phyloP scores from a whole-genome alignment of 768 basidiomycete species.

The Leccinum variicolor region DNA sequence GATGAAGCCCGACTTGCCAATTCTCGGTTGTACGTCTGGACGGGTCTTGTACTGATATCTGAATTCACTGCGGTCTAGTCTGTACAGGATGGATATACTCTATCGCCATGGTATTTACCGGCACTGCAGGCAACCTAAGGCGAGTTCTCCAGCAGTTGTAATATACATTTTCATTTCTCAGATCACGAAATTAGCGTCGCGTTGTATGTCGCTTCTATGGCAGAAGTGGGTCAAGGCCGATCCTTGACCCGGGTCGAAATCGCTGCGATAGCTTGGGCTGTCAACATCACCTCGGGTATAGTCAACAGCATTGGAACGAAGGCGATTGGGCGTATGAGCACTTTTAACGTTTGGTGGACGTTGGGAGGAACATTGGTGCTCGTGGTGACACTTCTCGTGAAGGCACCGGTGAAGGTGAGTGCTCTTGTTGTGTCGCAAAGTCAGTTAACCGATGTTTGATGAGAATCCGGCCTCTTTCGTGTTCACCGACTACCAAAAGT shows the following conservation, averaged over 20 bases:
- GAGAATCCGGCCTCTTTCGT: slow-evolving; percentile 53
- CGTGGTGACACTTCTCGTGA: slow-evolving; percentile 54
- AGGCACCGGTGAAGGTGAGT: slow-evolving; percentile 49
- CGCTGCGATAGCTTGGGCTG: slow-evolving; percentile 52
- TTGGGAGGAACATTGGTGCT: slow-evolving; percentile 55
- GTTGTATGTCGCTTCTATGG: slow-evolving; percentile 51
- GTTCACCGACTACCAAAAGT: slow-evolving; percentile 58
- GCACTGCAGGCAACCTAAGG: slow-evolving; percentile 58
- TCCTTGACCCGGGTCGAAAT: slow-evolving; percentile 47
- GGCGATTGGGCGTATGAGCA: slow-evolving; percentile 53
- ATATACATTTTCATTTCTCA: not conserved
- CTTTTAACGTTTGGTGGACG: slow-evolving; percentile 61
- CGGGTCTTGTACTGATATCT: not conserved
- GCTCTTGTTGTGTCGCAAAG: not conserved
- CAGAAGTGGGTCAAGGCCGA: slow-evolving; percentile 45
- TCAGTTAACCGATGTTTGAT: not conserved
- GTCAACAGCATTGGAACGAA: slow-evolving; percentile 56
- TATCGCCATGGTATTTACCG: slow-evolving; percentile 59
- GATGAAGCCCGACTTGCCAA: slow-evolving; percentile 52
- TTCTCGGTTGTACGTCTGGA: slow-evolving; percentile 46
- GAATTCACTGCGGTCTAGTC: slow-evolving; percentile 18
- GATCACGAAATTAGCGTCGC: slow-evolving; percentile 36
- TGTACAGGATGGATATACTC: slow-evolving; percentile 59
- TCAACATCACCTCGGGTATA: slow-evolving; percentile 52
- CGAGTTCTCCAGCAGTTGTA: slow-evolving; percentile 6